Percentiles rank a stretch among this genome's conserved stretches.
Evolutionary conservation across 2,329 filamentous ascomycete species (phyloP).

Genomic region (Botryotinia narcissicola): DNA sequence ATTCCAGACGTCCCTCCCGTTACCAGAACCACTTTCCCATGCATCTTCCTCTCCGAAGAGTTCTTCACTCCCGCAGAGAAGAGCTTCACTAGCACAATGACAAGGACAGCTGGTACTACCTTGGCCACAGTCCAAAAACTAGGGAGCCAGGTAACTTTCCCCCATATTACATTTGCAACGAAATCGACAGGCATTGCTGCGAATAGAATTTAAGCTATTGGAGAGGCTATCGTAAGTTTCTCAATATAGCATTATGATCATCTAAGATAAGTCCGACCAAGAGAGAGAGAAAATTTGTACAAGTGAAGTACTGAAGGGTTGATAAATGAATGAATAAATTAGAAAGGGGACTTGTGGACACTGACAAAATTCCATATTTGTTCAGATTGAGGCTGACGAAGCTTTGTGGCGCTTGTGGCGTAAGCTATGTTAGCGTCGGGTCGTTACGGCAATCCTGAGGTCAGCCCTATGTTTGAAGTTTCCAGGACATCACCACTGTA

Average conservation of each 20-base stretch:
- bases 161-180: conserved; percentile 30
- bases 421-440: conserved; percentile 7
- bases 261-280: not conserved
- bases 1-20: conserved; percentile 94
- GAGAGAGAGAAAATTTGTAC: not conserved
- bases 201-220: not conserved
- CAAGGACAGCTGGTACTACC: conserved; percentile 51
- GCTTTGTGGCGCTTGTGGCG: conserved; percentile 17
- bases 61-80: conserved; percentile 77
- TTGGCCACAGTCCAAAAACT: conserved; percentile 50
- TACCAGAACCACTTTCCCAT: conserved; percentile 89
- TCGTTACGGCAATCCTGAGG: not conserved
- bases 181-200: conserved; percentile 38
- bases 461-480: conserved; percentile 3
- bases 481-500: not conserved
- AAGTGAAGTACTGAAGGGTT: not conserved
- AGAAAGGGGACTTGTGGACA: not conserved
- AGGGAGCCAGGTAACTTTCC: conserved; percentile 30
- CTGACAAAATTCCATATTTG: conserved; percentile 17
- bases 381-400: conserved; percentile 11
- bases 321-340: not conserved
- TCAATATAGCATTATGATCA: conserved; percentile 14
- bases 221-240: not conserved
- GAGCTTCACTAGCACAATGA: conserved; percentile 62
- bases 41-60: conserved; percentile 76